These are phyloP conservation scores for Physocladia obscura DNA, from an alignment of 192 early-diverging fungal genomes.

Conservation along the genomic window DNA sequence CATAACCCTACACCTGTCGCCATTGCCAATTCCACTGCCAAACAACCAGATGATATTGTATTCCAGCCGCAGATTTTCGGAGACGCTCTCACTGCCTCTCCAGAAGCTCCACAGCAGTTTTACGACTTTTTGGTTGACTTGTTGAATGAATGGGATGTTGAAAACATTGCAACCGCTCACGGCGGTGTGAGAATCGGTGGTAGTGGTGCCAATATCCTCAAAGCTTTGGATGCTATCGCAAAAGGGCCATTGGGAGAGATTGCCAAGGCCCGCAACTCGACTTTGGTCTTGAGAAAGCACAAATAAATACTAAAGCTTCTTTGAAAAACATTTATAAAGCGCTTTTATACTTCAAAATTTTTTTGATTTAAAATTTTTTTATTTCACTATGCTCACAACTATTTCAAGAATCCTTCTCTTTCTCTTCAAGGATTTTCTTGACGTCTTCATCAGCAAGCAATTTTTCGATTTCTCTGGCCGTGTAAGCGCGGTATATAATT, in stretches of 20 bases:
- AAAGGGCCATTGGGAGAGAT: not conserved
- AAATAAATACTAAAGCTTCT: not conserved
- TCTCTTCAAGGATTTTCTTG: conserved; percentile 29
- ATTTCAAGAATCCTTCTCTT: conserved; percentile 30
- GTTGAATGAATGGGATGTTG: conserved; percentile 30
- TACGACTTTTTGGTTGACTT: conserved; percentile 10
- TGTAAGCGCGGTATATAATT: conserved; percentile 68
- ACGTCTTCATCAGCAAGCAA: conserved; percentile 75
- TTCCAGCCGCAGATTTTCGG: conserved; percentile 20
- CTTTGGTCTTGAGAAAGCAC: too few species aligned
- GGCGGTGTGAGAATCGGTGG: conserved; percentile 21
- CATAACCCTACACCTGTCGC: too few species aligned
- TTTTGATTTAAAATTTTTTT: not conserved
- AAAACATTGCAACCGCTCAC: conserved; percentile 26
- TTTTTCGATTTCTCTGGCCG: conserved; percentile 75
- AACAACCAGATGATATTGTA: conserved; percentile 9
- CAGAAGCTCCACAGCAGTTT: conserved; percentile 21
- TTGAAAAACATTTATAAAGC: not conserved
- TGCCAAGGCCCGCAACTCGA: too few species aligned
- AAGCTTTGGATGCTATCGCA: not conserved
- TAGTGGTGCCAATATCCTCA: not conserved
- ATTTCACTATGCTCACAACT: not conserved
- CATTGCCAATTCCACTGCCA: too few species aligned
- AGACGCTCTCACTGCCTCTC: not conserved
- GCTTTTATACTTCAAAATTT: not conserved